Conservation (phyloP, 2,329 filamentous ascomycete genomes). For the Cercospora sp. region DNA sequence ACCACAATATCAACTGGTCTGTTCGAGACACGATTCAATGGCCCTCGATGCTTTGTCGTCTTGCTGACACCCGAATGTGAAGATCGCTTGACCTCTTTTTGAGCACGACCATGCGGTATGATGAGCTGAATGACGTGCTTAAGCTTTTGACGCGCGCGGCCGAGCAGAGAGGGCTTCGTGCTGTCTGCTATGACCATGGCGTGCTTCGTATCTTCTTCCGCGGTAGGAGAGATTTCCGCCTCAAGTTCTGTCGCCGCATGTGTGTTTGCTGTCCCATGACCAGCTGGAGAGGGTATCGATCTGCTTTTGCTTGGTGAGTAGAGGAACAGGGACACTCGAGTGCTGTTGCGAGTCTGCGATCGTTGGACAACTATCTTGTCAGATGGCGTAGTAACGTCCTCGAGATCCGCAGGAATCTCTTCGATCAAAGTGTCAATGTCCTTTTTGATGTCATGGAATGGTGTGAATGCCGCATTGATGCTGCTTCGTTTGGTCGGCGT, state of each 20-base stretch:
- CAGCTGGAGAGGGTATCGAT: neutral
- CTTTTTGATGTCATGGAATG: conserved; percentile 12
- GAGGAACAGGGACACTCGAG: conserved; percentile 4
- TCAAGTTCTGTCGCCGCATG: neutral
- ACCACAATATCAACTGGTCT: neutral
- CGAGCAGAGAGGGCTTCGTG: neutral
- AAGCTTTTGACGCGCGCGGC: neutral
- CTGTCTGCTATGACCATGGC: neutral
- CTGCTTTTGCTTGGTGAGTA: conserved; percentile 1
- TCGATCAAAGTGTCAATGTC: conserved; percentile 6
- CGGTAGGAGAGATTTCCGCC: neutral
- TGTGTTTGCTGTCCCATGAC: neutral
- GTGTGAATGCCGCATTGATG: neutral
- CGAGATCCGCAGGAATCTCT: neutral
- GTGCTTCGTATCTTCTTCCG: neutral
- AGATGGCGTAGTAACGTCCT: neutral
- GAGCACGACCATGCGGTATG: neutral
- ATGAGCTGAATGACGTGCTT: neutral
- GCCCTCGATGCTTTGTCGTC: neutral
- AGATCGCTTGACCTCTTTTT: neutral
- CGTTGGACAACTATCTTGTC: conserved; percentile 1
- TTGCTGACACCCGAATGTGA: neutral
- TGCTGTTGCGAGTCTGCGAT: neutral
- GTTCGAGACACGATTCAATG: neutral
- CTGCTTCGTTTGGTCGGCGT: neutral